Evolutionary conservation across 139 green algal species (phyloP).

Genomic region (Chlamydomonas applanata): DNA sequence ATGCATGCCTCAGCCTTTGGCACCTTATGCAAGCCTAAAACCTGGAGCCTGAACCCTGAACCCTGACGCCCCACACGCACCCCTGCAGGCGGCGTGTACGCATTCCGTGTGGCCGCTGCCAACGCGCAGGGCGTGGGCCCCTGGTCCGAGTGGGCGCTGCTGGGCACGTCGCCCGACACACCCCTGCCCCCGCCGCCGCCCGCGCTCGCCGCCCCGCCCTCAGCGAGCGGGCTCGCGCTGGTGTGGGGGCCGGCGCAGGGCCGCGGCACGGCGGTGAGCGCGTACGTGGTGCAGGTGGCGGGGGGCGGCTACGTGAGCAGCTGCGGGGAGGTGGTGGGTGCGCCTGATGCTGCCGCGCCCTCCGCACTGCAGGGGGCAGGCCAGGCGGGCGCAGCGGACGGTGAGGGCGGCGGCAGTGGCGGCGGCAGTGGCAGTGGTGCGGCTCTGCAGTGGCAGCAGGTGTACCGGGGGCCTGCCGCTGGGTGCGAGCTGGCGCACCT

Average conservation of each 20-base stretch:
- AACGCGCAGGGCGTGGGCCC: slow-evolving; percentile 48
- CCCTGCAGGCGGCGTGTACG: slow-evolving; percentile 43
- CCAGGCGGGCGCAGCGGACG: too few relatives aligned
- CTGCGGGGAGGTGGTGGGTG: slow-evolving; percentile 3
- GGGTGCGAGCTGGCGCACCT: slow-evolving; percentile 38
- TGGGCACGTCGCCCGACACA: slow-evolving; percentile 17
- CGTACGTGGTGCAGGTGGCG: slow-evolving; percentile 46
- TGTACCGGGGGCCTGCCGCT: slow-evolving; percentile 37
- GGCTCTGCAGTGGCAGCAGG: too few relatives aligned
- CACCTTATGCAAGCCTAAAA: slow-evolving; percentile 12
- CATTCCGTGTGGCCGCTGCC: slow-evolving; percentile 50
- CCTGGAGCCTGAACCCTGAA: slow-evolving; percentile 17
- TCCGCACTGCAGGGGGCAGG: too few relatives aligned
- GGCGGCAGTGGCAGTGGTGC: too few relatives aligned
- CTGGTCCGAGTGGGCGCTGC: slow-evolving; percentile 35
- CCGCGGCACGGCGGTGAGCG: slow-evolving; percentile 41
- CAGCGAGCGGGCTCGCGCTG: slow-evolving; percentile 24
- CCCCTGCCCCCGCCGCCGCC: slow-evolving; percentile 16
- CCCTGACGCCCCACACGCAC: neutral
- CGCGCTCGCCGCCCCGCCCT: slow-evolving; percentile 11
- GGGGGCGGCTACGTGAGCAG: slow-evolving; percentile 5
- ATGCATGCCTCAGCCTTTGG: neutral
- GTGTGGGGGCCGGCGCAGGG: slow-evolving; percentile 38
- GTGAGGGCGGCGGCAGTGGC: too few relatives aligned
- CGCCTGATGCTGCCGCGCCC: too few relatives aligned